phyloP scores from a whole-genome alignment of 1,284 basidiomycete genomes.

The Cutaneotrichosporon sp. region DNA sequence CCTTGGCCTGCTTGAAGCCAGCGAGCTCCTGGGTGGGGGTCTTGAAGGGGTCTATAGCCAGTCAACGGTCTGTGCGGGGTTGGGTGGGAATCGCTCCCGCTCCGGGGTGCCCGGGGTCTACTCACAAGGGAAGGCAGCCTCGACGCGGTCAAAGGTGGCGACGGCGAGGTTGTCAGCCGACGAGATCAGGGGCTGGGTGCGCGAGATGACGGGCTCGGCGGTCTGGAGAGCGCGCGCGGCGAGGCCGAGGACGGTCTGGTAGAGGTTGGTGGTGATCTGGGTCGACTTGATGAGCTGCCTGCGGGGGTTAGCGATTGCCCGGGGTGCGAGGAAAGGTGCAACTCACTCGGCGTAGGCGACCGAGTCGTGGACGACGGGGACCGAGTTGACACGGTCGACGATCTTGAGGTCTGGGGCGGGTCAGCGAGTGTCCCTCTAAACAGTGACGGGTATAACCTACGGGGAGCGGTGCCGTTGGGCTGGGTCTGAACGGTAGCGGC shows the following conservation, averaged over 20 bases:
- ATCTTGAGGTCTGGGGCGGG: slow-evolving; percentile 50
- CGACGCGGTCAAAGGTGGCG: slow-evolving; percentile 51
- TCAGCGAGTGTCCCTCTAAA: neutral
- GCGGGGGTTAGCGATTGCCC: neutral
- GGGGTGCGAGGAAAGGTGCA: neutral
- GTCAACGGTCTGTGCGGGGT: slow-evolving; percentile 3
- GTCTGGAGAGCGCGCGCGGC: slow-evolving; percentile 49
- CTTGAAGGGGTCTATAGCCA: slow-evolving; percentile 49
- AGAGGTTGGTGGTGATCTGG: slow-evolving; percentile 44
- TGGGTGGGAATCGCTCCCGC: neutral
- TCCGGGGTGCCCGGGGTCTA: too few species aligned
- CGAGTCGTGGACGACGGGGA: slow-evolving; percentile 52
- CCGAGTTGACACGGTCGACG: slow-evolving; percentile 46
- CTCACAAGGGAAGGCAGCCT: slow-evolving; percentile 52
- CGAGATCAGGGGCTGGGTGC: slow-evolving; percentile 50
- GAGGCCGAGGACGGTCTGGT: slow-evolving; percentile 44
- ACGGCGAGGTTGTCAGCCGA: slow-evolving; percentile 51
- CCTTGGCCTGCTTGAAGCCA: slow-evolving; percentile 53
- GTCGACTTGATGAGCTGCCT: slow-evolving; percentile 48
- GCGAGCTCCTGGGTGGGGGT: slow-evolving; percentile 51
- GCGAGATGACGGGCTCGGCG: slow-evolving; percentile 47
- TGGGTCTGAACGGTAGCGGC: slow-evolving; percentile 21
- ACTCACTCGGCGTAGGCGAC: slow-evolving; percentile 51
- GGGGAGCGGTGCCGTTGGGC: slow-evolving; percentile 21
- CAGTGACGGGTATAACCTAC: neutral